phyloP scores from a whole-genome alignment of 352 stramenopile species.

The Globisporangium nagaii region DNA sequence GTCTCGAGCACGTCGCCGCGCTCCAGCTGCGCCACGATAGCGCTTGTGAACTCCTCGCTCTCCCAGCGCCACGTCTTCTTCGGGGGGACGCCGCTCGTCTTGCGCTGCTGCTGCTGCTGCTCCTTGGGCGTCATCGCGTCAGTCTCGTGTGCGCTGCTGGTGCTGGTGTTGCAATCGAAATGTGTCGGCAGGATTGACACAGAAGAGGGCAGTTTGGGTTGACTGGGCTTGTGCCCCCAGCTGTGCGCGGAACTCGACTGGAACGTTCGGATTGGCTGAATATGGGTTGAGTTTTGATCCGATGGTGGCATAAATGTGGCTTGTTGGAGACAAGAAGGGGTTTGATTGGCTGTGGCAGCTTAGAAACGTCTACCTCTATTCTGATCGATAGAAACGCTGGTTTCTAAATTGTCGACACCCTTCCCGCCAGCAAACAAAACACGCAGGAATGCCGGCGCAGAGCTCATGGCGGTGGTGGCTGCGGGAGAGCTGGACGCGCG shows the following conservation, averaged over 20 bases:
- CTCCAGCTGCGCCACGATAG: constrained; percentile 30
- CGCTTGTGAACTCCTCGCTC: constrained; percentile 28
- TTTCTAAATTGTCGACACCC: no score
- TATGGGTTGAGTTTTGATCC: constrained; percentile 1
- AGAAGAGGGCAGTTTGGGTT: not conserved
- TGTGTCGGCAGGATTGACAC: no score
- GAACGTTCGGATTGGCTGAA: not conserved
- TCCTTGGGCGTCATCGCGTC: not conserved
- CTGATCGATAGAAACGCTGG: no score
- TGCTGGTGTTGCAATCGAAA: not conserved
- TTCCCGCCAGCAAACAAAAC: no score
- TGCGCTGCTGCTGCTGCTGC: not conserved
- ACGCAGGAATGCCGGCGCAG: no score
- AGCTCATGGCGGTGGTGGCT: no score
- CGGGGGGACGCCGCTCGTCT: not conserved
- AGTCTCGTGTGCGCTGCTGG: not conserved
- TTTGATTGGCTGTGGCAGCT: no score
- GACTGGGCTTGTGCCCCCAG: not conserved
- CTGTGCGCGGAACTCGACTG: not conserved
- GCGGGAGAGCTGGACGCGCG: no score
- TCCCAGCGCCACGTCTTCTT: constrained; percentile 24
- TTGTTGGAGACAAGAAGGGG: no score
- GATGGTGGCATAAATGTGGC: constrained; percentile 1
- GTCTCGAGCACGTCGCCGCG: constrained; percentile 36
- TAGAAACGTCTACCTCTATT: no score